A percentile compares a stretch with the other conserved stretches of the same genome.
Conservation (phyloP, 768 basidiomycete genomes). For the Rhodotorula paludigena region DNA sequence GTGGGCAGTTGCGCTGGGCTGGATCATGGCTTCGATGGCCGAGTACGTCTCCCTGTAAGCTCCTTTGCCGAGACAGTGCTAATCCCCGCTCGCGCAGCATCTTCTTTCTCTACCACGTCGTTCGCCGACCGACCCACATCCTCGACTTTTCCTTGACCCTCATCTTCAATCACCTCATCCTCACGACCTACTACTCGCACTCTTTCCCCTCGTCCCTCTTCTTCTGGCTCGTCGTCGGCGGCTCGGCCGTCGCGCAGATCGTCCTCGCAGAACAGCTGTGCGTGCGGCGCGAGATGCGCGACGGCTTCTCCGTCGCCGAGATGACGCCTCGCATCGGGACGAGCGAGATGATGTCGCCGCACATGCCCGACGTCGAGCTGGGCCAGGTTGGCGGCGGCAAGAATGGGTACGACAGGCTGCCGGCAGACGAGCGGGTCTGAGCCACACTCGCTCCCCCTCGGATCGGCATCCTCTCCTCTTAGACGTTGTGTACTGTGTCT, state of each 20-base stretch:
- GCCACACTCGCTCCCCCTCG: not conserved
- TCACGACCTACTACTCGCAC: slow-evolving; percentile 87
- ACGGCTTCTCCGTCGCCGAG: slow-evolving; percentile 56
- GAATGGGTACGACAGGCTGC: slow-evolving; percentile 12
- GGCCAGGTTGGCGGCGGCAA: slow-evolving; percentile 1
- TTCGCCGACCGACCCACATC: slow-evolving; percentile 86
- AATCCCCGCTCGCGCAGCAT: slow-evolving; percentile 51
- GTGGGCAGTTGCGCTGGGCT: slow-evolving; percentile 83
- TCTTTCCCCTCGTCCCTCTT: slow-evolving; percentile 77
- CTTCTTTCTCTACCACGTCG: slow-evolving; percentile 75
- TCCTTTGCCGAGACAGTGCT: not conserved
- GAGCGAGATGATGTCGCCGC: not conserved
- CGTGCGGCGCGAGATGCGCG: slow-evolving; percentile 80
- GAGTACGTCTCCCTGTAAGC: slow-evolving; percentile 62
- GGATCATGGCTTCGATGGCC: slow-evolving; percentile 72
- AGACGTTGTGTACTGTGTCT: not conserved
- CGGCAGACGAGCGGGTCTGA: slow-evolving; percentile 3
- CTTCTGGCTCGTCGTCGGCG: slow-evolving; percentile 79
- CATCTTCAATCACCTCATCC: slow-evolving; percentile 80
- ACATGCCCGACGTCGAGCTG: slow-evolving; percentile 5
- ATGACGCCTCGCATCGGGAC: slow-evolving; percentile 15
- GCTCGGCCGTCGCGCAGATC: slow-evolving; percentile 64
- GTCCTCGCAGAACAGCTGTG: slow-evolving; percentile 85
- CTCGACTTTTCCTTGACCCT: slow-evolving; percentile 91
- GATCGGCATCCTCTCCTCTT: too few relatives aligned